Base-by-base conservation (phyloP, 495 filamentous ascomycete species). In the Lepidopterella palustris region DNA sequence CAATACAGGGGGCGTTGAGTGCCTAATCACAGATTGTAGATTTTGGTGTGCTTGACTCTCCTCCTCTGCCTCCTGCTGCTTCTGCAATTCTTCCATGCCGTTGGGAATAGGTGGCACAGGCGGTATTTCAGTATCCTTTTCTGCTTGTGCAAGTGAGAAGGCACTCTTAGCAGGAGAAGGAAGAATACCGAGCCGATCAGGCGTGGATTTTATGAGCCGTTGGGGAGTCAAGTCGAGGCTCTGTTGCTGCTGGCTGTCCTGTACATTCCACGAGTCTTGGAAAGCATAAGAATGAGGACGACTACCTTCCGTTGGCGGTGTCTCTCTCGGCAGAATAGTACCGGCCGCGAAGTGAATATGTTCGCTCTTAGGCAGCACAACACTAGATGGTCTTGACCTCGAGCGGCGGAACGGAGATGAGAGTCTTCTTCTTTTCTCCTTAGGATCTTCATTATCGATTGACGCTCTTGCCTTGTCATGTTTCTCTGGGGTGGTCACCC, bases 401-500 rank as follows among this genome's bases (percentile, higher is more conserved):
- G 63, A 56, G 25, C 64, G 64, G 42, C 55, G 57, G 31, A 67
- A 67, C 4, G 60, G 64, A 3, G 64, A 67, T 18, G 64, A 67
- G 25, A 67, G 42, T n/a, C 65, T 58, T 55, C 47, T 59, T 62
- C 45, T 68, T 67, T 35, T 59, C 9, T 68, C 62, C 27, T 49
- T 55, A 20, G 23, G 27, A 50, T 48, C 48, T n/a, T 51, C 60
- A 24, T 42, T 25, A 55, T 60, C 60, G 24, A 45, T 50, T 1
- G 60, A 55, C 10, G 32, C 23, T 40, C 32, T 45, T 10, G 32
- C 29, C 9, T 21, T 23, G 23, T 21, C 47, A 27, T 25, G 10
- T 27, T 50, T 35, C 8, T 58, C 53, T 4, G 58, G 62, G 28
- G 58, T 49, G 15, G 54, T 60, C 4, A 62, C 48, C 9, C 61